Evolutionary conservation across 2,329 filamentous ascomycete genomes (phyloP), one percentile per base, ranked within the genome.

Genomic region (Fusarium mundagurra): DNA sequence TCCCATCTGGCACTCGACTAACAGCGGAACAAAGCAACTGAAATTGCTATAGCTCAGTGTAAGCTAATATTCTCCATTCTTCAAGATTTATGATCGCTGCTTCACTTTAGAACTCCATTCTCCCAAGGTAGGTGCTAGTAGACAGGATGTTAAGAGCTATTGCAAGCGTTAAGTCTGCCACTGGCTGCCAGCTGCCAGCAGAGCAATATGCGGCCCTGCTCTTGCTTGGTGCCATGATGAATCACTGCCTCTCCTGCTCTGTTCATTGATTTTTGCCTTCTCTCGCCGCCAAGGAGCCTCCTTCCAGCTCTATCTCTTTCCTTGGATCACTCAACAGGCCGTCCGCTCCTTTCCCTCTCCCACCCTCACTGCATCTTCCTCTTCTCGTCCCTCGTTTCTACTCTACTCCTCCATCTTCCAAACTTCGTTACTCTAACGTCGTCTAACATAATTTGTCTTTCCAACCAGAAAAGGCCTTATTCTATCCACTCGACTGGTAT

Each of bases 211-310:
- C 27, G 24, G 31, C 39, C 57, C 45, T 38, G 59, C 55, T 39
- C 36, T 66, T 61, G 61, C 55, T 59, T 45, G 24, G 53, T 47
- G 48, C 39, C 27, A 60, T 44, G 41, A 41, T 72, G 73, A 78
- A 73, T 77, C 76, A 77, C 65, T 62, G 64, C n/a, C 48, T 44
- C 34, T 45, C 61, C 36, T 61, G 53, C 50, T 51, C 36, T 51
- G 33, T 33, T 31, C 36, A 39, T 55, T 62, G 61, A 17, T 17
- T 47, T 27, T 50, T 39, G 6, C 16, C 24, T 53, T 36, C 8
- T 16, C 33, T 24, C 31, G 9, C 31, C 34, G 29, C 34, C 39
- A 48, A 63, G 38, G 33, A 69, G 60, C 22, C 38, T 54, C 44
- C 36, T 34, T 39, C 61, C 44, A 29, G 24, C 41, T 60, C 65